A percentile compares a stretch with the other conserved stretches of the same genome.
Conservation (phyloP, 441 rosid species). For the Gossypium armourianum region DNA sequence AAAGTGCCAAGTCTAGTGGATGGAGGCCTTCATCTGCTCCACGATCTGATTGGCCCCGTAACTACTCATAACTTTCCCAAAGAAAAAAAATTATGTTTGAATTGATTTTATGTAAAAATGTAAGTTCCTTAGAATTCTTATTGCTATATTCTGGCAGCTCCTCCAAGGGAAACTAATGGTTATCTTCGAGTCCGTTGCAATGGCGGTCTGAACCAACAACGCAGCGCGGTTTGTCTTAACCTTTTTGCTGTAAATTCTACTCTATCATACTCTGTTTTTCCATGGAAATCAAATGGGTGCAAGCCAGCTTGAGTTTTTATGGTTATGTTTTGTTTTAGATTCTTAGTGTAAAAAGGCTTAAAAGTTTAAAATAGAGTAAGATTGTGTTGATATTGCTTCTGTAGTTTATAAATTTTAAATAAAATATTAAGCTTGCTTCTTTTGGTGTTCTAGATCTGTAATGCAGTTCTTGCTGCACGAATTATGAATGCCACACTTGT, state of each 20-base stretch:
- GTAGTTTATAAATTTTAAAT: not conserved
- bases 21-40: slow-evolving; percentile 98
- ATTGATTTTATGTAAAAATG: not conserved
- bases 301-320: slow-evolving; percentile 1
- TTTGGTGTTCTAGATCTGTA: slow-evolving; percentile 61
- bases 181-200: slow-evolving; percentile 93
- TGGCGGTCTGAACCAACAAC: slow-evolving; percentile 95
- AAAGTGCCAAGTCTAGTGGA: slow-evolving; percentile 64
- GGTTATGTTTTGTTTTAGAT: slow-evolving; percentile 4
- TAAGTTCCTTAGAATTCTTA: not conserved
- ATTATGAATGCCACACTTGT: slow-evolving; percentile 97
- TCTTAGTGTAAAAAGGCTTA: not conserved
- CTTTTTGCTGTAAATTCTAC: slow-evolving; percentile 6
- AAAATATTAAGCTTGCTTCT: slow-evolving; percentile 5
- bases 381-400: not conserved
- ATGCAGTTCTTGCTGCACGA: slow-evolving; percentile 97
- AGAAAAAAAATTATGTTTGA: slow-evolving; percentile 18
- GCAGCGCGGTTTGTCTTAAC: slow-evolving; percentile 65
- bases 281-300: not conserved
- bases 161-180: slow-evolving; percentile 63
- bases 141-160: slow-evolving; percentile 47
- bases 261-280: not conserved
- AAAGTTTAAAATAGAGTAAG: not conserved
- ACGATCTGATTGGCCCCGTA: slow-evolving; percentile 49
- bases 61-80: slow-evolving; percentile 22